Evolutionary conservation across 23 red algal genomes (phyloP).

Genomic region (Pyropia haitanensis): DNA sequence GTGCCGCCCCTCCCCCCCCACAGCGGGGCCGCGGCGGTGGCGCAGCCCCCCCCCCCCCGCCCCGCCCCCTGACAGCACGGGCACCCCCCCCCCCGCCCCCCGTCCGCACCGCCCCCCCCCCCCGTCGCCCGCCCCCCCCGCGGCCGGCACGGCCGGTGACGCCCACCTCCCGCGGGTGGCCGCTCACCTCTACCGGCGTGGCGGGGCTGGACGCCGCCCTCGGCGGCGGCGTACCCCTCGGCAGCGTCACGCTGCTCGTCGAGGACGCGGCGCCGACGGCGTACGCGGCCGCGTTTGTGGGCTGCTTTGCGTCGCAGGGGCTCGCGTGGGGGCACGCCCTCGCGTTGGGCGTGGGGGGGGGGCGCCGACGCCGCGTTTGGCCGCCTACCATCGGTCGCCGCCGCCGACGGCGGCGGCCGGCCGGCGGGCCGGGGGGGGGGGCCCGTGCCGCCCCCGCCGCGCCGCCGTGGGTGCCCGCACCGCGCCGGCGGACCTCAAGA

Average conservation of each 20-base stretch:
- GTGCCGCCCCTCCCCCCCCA: no score
- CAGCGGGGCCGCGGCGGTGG: background rate
- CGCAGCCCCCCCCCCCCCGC: background rate
- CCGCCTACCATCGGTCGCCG: no score
- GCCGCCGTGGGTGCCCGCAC: background rate
- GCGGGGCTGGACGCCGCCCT: conserved; percentile 45
- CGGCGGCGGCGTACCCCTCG: conserved; percentile 57
- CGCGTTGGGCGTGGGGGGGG: conserved; percentile 6
- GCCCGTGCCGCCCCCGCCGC: background rate
- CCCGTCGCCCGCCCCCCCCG: conserved; percentile 5
- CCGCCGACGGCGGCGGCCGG: no score
- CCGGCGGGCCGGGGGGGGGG: background rate
- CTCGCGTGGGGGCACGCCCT: conserved; percentile 34
- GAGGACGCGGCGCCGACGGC: conserved; percentile 33
- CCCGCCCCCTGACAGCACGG: background rate
- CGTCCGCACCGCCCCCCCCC: background rate
- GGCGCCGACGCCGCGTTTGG: no score
- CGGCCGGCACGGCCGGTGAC: conserved; percentile 6
- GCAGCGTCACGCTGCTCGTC: conserved; percentile 30
- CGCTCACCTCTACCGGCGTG: conserved; percentile 21
- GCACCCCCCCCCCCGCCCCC: background rate
- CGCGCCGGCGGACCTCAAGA: conserved; percentile 16
- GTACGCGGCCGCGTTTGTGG: conserved; percentile 5
- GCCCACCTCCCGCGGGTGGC: conserved; percentile 8
- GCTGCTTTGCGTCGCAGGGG: conserved; percentile 41